A percentile compares a stretch with the other conserved stretches of the same genome.
Evolutionary conservation across 768 basidiomycete species (phyloP).

Genomic region (Ramaria sp.): DNA sequence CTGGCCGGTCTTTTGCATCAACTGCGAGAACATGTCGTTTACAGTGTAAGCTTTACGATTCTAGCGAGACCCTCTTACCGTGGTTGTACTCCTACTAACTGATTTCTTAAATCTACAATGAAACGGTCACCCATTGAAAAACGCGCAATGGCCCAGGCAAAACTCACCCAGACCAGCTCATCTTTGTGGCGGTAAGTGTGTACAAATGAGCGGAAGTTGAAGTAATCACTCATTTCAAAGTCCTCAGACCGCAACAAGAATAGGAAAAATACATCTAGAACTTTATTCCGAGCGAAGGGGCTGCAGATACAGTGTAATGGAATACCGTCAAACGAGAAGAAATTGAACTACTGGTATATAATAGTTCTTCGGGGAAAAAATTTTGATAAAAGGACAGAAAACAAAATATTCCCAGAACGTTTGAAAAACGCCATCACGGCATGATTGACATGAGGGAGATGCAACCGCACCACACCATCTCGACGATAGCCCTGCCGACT

Average conservation of each 20-base stretch:
- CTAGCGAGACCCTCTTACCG: conserved; percentile 33
- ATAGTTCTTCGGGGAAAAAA: not conserved
- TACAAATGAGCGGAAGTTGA: not conserved
- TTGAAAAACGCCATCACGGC: not conserved
- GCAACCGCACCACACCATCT: conserved; percentile 9
- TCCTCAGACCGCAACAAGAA: not conserved
- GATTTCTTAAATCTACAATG: conserved; percentile 79
- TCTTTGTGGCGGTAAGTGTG: conserved; percentile 12
- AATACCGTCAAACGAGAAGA: not conserved
- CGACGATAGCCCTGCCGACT: conserved; percentile 6
- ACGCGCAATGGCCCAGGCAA: not conserved
- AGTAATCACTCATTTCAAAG: not conserved
- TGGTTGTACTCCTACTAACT: conserved; percentile 84
- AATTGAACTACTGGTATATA: not conserved
- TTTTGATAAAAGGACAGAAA: not conserved
- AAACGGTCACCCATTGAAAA: not conserved
- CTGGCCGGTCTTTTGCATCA: conserved; percentile 97
- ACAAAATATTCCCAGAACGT: not conserved
- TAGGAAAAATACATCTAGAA: conserved; percentile 1
- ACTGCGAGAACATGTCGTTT: conserved; percentile 29
- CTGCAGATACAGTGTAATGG: conserved; percentile 9
- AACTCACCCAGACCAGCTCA: conserved; percentile 50
- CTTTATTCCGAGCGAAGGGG: conserved; percentile 2
- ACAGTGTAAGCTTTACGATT: conserved; percentile 8
- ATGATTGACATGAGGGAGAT: conserved; percentile 7